Conservation (phyloP, 75 land plant genomes). For the Gnetum montanum region DNA sequence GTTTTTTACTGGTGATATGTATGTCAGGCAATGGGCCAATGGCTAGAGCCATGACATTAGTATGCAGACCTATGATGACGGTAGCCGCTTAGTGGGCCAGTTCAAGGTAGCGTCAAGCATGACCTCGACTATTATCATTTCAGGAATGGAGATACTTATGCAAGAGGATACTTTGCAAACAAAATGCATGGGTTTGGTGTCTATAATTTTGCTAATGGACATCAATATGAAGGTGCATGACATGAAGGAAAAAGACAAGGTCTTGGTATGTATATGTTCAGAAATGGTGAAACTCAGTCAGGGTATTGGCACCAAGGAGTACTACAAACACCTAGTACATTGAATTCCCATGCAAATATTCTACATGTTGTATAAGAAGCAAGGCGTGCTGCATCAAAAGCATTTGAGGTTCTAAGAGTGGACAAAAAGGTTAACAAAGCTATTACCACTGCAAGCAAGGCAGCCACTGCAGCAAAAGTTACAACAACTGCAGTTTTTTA, state of each 20-base stretch:
- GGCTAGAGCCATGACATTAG: constrained; percentile 78
- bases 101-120: constrained; percentile 80
- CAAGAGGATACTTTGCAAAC: constrained; percentile 86
- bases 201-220: constrained; percentile 83
- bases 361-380: constrained; percentile 79
- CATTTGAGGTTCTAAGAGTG: too few species aligned
- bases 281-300: constrained; percentile 63
- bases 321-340: constrained; percentile 41
- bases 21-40: constrained; percentile 70
- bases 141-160: constrained; percentile 84
- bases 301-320: constrained; percentile 73
- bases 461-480: too few species aligned
- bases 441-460: too few species aligned
- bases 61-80: constrained; percentile 74
- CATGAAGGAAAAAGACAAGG: constrained; percentile 91
- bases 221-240: constrained; percentile 87
- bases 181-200: constrained; percentile 95
- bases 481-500: too few species aligned
- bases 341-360: constrained; percentile 48
- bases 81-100: constrained; percentile 70
- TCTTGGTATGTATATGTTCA: constrained; percentile 70
- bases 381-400: too few species aligned
- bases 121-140: constrained; percentile 65
- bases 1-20: constrained; percentile 70
- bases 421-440: too few species aligned